Base-by-base conservation (phyloP, 1,139 yeast genomes). In the Wickerhamomyces sp. region DNA sequence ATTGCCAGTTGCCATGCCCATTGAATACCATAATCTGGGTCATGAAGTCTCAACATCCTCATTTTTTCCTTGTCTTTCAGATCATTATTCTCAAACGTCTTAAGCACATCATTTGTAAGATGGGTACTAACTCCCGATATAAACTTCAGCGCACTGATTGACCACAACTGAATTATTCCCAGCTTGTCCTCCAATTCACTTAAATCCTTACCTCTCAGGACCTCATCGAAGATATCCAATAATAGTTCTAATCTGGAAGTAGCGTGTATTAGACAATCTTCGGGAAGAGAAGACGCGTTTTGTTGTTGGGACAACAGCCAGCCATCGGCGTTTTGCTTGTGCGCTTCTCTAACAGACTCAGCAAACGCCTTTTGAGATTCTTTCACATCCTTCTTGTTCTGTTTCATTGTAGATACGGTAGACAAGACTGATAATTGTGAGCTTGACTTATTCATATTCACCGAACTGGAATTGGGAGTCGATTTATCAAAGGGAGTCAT, bases 1-100 rank as follows among this genome's bases (percentile, higher is more conserved):
- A 60, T 39, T 2, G 68, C 67, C 26, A 62, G 39, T 37, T 58
- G 63, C 68, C 68, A 63, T 2, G 61, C 53, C 66, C 67, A 63
- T 28, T 57, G 59, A 17, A 44, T 35, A 1, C 43, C 41, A 28
- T 40, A 43, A 27, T 23, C 27, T 4, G 39, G 38, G 15, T 42
- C 38, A 33, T 40, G 38, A 3, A 46, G 19, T 6, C 34, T 39
- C 4, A 49, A 22, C 1, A 41, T 36, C 29, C 40, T 46, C 22
- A 47, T 31, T 18, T 30, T 40, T 10, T 48, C 41, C 5, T 35
- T 30, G 10, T 27, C 29, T 28, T 44, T 47, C 19, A 42, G 26
- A 14, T 40, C 44, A 16, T 33, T 43, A 27, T 49, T 51, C 13
- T 41, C 28, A 29, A 45, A 48, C 20, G 42, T 42, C 3, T 41